These are phyloP conservation scores for Colletotrichum sojae DNA, from an alignment of 2,329 filamentous ascomycete species.

Conservation along the genomic window DNA sequence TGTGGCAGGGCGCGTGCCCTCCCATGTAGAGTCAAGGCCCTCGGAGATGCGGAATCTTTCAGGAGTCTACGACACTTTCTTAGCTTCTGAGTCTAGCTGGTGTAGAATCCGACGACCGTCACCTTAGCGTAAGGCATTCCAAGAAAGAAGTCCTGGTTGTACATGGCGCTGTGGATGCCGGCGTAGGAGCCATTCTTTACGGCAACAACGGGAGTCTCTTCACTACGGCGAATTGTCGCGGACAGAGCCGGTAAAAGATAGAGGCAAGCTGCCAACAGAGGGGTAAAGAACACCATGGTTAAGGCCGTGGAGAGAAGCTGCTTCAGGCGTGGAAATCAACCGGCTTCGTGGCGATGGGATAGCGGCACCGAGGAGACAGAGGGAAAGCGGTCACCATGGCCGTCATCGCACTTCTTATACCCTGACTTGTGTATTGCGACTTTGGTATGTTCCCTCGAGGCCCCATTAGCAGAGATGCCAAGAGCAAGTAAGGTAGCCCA, in stretches of 20 bases:
- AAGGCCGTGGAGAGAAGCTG: slow-evolving; percentile 10
- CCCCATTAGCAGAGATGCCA: slow-evolving; percentile 23
- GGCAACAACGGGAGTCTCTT: slow-evolving; percentile 25
- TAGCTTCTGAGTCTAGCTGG: slow-evolving; percentile 43
- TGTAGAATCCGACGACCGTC: not conserved
- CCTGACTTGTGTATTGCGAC: slow-evolving; percentile 8
- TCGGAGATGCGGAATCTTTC: slow-evolving; percentile 64
- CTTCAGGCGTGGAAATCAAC: slow-evolving; percentile 13
- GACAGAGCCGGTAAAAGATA: slow-evolving; percentile 27
- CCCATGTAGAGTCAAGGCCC: slow-evolving; percentile 62
- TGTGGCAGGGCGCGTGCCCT: slow-evolving; percentile 56
- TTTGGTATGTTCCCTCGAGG: not conserved
- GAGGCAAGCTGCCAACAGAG: slow-evolving; percentile 24
- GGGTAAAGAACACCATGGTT: slow-evolving; percentile 27
- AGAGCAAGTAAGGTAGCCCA: not conserved
- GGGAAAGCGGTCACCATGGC: slow-evolving; percentile 2
- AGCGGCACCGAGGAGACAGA: not conserved
- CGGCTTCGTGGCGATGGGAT: not conserved
- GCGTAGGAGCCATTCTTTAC: slow-evolving; percentile 50
- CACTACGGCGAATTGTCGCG: slow-evolving; percentile 12
- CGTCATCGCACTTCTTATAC: slow-evolving; percentile 28
- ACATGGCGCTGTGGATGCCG: slow-evolving; percentile 53
- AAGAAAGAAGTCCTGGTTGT: slow-evolving; percentile 62
- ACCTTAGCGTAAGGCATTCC: slow-evolving; percentile 64
- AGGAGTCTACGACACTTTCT: slow-evolving; percentile 49